These are phyloP conservation scores for Gautieria morchelliformis DNA, from an alignment of 768 basidiomycete species.

Conservation along the genomic window DNA sequence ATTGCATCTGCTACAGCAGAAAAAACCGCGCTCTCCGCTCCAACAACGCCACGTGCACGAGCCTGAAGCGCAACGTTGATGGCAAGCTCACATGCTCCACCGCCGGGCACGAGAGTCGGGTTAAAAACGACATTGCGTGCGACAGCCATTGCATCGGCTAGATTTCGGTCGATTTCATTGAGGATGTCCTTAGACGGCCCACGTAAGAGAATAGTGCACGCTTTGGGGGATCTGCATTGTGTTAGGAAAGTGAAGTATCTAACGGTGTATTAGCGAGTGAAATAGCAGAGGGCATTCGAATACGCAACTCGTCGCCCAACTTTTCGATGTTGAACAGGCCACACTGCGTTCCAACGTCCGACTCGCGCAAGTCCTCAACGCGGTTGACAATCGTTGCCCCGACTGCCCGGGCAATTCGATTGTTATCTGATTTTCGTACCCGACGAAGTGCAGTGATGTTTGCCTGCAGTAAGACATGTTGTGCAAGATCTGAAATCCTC, in stretches of 20 bases:
- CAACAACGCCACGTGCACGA: conserved; percentile 70
- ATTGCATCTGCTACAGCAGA: conserved; percentile 91
- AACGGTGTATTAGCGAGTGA: neutral
- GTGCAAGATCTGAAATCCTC: conserved; percentile 65
- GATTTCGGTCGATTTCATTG: conserved; percentile 95
- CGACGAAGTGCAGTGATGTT: conserved; percentile 91
- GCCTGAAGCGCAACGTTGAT: conserved; percentile 79
- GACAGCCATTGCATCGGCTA: conserved; percentile 95
- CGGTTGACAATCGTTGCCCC: conserved; percentile 97
- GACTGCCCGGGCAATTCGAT: conserved; percentile 91
- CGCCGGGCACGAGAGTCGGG: conserved; percentile 87
- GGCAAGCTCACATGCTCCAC: conserved; percentile 98
- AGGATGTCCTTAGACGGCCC: conserved; percentile 97
- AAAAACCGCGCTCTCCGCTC: conserved; percentile 88
- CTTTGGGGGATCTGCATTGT: conserved; percentile 85
- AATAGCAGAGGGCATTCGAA: neutral
- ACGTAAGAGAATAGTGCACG: conserved; percentile 95
- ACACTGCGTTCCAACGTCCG: conserved; percentile 87
- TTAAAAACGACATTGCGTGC: conserved; percentile 97
- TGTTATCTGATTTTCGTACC: conserved; percentile 99
- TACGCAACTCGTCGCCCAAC: conserved; percentile 80
- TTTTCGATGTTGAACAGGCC: conserved; percentile 97
- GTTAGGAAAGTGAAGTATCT: conserved; percentile 97
- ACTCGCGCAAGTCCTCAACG: conserved; percentile 85
- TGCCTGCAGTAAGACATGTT: conserved; percentile 78